Conservation (phyloP, 169 alveolate genomes). For the Neospora caninum region DNA sequence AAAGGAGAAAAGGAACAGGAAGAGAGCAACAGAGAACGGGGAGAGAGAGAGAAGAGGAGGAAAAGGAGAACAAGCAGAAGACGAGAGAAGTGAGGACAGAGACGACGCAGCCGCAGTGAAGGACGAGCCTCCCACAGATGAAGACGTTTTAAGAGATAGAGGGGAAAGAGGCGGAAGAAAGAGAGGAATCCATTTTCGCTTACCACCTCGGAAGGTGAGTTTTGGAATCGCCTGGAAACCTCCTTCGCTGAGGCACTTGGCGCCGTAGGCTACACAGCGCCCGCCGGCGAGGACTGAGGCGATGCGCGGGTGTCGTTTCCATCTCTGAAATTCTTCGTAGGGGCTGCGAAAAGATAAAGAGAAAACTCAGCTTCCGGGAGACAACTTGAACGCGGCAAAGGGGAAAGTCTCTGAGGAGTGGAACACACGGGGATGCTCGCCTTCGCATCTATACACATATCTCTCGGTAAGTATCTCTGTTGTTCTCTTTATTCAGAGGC, state of each 20-base stretch:
- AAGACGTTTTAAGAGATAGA: not conserved
- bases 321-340: constrained; percentile 84
- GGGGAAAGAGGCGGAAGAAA: not conserved
- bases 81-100: not conserved
- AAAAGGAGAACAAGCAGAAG: not conserved
- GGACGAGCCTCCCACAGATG: not conserved
- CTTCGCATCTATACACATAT: too few relatives aligned
- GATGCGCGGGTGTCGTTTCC: constrained; percentile 81
- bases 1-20: not conserved
- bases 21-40: not conserved
- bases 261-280: constrained; percentile 85
- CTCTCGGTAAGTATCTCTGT: too few relatives aligned
- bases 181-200: not conserved
- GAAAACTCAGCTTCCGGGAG: too few relatives aligned
- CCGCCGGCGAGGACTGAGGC: constrained; percentile 81
- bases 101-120: not conserved
- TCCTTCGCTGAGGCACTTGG: constrained; percentile 86
- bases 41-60: not conserved
- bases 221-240: constrained; percentile 89
- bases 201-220: constrained; percentile 86
- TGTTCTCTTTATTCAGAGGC: too few relatives aligned
- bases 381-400: too few relatives aligned
- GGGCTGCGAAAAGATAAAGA: constrained; percentile 69
- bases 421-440: too few relatives aligned
- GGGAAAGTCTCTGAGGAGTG: too few relatives aligned